Evolutionary conservation across 192 early-diverging fungal genomes (phyloP), one percentile per base, ranked within the genome.

Genomic region (Fimicolochytrium jonesii): DNA sequence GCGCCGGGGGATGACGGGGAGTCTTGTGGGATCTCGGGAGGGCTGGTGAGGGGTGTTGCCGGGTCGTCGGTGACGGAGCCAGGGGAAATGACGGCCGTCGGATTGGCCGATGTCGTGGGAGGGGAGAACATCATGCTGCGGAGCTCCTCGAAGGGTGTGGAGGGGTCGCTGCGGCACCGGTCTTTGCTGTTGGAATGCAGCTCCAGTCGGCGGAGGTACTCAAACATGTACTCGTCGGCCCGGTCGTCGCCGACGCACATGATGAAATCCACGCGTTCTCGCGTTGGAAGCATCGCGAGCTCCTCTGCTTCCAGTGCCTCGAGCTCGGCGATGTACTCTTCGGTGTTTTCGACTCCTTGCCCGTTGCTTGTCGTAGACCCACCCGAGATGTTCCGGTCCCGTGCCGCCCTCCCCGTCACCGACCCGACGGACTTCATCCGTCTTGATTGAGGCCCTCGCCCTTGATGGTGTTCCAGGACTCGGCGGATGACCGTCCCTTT

Each of bases 151-250:
- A 55, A 55, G 2, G 53, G 53, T 18, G 53, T 55, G 9, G 34
- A 2, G 6, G 53, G 53, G 6, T 55, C 32, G 34, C 59, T 23
- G 30, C 59, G 25, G 22, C 47, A 15, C n/a, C n/a, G n/a, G 6
- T 46, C 49, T 13, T 67, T 61, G 31, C 33, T 18, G 33, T 49
- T 35, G 47, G 34, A 41, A 35, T 64, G 71, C 13, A 56, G 7
- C 35, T 71, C 62, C 25, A 70, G 62, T 41, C 63, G 66, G 25
- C 56, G 34, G 1, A 89, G 67, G 47, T 79, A 84, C 42, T 76
- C 79, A 76, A 92, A 92, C 87, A 92, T 87, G 44, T 82, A 86
- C 68, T 92, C 90, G 50, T 92, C 89, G 3, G 86, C 69, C 4
- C 88, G 82, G 64, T 91, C 89, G 44, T 90, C 87, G 5, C 90